A percentile compares a stretch with the other conserved stretches of the same genome.
phyloP scores from a whole-genome alignment of 768 basidiomycete genomes.

The Lactarius psammicola region DNA sequence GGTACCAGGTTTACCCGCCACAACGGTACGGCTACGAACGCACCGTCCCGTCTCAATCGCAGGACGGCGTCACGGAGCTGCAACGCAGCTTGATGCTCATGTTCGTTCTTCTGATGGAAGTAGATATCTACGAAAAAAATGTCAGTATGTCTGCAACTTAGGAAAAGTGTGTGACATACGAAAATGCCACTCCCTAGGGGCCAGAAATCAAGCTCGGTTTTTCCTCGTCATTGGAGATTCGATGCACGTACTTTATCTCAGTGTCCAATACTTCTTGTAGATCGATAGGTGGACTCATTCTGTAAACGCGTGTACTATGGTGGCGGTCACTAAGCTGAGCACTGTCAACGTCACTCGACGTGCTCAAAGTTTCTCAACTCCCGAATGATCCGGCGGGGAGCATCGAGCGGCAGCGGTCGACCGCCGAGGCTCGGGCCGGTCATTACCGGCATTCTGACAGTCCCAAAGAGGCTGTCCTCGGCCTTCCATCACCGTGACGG shows the following conservation, averaged over 20 bases:
- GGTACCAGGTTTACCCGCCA: conserved; percentile 68
- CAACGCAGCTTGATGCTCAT: conserved; percentile 62
- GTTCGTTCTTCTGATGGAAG: conserved; percentile 65
- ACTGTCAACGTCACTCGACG: not conserved
- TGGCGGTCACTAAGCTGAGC: not conserved
- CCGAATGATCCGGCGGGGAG: not conserved
- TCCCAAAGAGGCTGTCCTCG: too few relatives aligned
- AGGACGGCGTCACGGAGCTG: conserved; percentile 70
- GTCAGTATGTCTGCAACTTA: not conserved
- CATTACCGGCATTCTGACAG: too few relatives aligned
- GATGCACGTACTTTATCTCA: conserved; percentile 55
- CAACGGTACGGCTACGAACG: conserved; percentile 76
- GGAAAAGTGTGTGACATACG: conserved; percentile 44
- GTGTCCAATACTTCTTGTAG: conserved; percentile 54
- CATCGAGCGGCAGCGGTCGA: not conserved
- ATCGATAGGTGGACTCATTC: conserved; percentile 45
- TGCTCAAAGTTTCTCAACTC: not conserved
- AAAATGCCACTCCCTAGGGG: conserved; percentile 72
- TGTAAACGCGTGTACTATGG: not conserved
- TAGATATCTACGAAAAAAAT: conserved; percentile 60
- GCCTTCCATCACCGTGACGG: too few relatives aligned
- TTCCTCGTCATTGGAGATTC: not conserved
- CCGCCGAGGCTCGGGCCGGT: too few relatives aligned
- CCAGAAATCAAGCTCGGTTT: not conserved
- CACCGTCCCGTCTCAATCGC: conserved; percentile 66